These are phyloP conservation scores for Hibiscus syriacus DNA, from an alignment of 345 rosid genomes.

Conservation along the genomic window DNA sequence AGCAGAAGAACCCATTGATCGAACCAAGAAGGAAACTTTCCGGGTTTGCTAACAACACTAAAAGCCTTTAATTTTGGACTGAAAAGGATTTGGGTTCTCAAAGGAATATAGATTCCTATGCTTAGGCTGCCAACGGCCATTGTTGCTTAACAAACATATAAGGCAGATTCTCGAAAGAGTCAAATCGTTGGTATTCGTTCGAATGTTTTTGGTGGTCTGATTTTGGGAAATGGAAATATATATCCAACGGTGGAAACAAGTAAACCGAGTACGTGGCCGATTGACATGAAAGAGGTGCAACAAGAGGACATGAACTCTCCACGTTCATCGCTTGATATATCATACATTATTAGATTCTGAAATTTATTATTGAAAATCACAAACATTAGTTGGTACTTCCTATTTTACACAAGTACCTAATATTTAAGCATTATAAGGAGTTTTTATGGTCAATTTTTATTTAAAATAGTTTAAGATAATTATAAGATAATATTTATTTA, in stretches of 20 bases:
- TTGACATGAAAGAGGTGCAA: background rate
- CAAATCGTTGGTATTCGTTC: background rate
- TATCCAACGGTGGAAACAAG: background rate
- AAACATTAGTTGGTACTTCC: no score
- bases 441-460: no score
- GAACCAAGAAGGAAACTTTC: constrained; percentile 25
- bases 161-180: background rate
- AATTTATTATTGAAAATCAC: no score
- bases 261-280: background rate
- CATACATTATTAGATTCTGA: no score
- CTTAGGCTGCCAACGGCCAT: constrained; percentile 17
- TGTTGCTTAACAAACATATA: background rate
- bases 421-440: no score
- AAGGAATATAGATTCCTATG: constrained; percentile 9
- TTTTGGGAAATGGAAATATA: background rate
- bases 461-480: no score
- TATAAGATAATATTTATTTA: no score
- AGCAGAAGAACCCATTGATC: constrained; percentile 73
- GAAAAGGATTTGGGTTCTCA: constrained; percentile 8
- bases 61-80: constrained; percentile 13
- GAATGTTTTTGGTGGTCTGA: no score
- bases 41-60: constrained; percentile 9
- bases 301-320: background rate
- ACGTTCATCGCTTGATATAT: no score
- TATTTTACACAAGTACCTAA: no score